Percentiles rank a stretch among this genome's conserved stretches.
These are phyloP conservation scores for Endotrypanum monterogeii DNA, from an alignment of 208 protist genomes.

Conservation along the genomic window DNA sequence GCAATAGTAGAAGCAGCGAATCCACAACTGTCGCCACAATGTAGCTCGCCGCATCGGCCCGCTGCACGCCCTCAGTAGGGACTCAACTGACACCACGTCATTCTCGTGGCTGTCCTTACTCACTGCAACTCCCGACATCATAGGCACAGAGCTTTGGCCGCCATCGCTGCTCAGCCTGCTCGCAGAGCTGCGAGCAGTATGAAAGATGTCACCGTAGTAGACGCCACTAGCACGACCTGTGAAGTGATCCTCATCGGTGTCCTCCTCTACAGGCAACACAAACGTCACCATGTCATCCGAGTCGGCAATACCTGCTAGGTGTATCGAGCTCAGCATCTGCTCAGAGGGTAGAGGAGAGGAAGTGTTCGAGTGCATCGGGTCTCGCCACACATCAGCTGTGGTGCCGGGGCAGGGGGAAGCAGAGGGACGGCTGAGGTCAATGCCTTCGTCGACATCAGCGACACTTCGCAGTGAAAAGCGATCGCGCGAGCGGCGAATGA, in stretches of 20 bases:
- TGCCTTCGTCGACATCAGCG: slow-evolving; percentile 26
- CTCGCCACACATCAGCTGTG: background rate
- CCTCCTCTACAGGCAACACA: slow-evolving; percentile 25
- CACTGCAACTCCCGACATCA: background rate
- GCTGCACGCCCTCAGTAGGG: background rate
- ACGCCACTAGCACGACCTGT: slow-evolving; percentile 53
- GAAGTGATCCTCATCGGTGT: slow-evolving; percentile 30
- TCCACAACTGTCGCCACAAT: slow-evolving; percentile 15
- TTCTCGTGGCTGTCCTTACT: background rate
- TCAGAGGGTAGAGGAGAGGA: background rate
- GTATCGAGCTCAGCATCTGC: background rate
- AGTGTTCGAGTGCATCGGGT: slow-evolving; percentile 15
- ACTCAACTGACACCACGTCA: background rate
- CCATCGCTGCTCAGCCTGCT: background rate
- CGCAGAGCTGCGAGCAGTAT: slow-evolving; percentile 9
- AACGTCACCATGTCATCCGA: background rate
- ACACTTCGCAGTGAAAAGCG: slow-evolving; percentile 43
- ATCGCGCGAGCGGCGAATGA: slow-evolving; percentile 41
- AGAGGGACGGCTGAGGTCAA: slow-evolving; percentile 16
- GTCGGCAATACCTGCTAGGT: background rate
- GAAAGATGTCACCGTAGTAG: slow-evolving; percentile 52
- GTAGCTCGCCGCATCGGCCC: slow-evolving; percentile 8
- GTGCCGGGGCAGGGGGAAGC: slow-evolving; percentile 6
- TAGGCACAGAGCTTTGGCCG: background rate
- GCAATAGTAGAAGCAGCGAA: slow-evolving; percentile 22